Conservation (phyloP, 2,329 filamentous ascomycete genomes). For the Cordyceps militaris region DNA sequence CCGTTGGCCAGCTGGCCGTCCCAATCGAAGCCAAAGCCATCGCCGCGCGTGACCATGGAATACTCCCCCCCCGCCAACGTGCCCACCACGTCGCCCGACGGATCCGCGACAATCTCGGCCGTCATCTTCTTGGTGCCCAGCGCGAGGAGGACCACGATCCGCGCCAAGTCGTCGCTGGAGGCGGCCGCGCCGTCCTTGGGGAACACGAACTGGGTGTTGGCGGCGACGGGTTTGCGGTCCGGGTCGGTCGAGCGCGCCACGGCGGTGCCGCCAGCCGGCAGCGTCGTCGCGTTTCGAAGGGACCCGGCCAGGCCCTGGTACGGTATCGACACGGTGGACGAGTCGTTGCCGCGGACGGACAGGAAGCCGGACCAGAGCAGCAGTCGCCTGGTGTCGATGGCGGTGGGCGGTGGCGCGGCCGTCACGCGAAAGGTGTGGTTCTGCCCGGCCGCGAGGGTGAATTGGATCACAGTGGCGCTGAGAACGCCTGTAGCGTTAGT, state of each 20-base stretch:
- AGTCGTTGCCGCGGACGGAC: slow-evolving; percentile 30
- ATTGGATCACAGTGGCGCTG: slow-evolving; percentile 32
- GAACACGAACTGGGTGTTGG: slow-evolving; percentile 26
- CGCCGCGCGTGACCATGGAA: slow-evolving; percentile 18
- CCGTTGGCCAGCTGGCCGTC: slow-evolving; percentile 36
- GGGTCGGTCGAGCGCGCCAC: slow-evolving; percentile 25
- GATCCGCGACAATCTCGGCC: slow-evolving; percentile 28
- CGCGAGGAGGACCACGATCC: slow-evolving; percentile 27
- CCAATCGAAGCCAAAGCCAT: slow-evolving; percentile 24
- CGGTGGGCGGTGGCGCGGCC: slow-evolving; percentile 35
- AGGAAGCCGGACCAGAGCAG: slow-evolving; percentile 39
- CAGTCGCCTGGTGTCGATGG: slow-evolving; percentile 25
- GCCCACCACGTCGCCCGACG: slow-evolving; percentile 24
- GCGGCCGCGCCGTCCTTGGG: slow-evolving; percentile 27
- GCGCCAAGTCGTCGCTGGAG: slow-evolving; percentile 21
- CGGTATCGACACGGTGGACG: slow-evolving; percentile 25
- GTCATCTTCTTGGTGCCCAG: slow-evolving; percentile 34
- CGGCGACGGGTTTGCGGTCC: slow-evolving; percentile 14
- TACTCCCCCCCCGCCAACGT: slow-evolving; percentile 29
- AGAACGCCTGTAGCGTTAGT: slow-evolving; percentile 34
- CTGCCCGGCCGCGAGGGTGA: slow-evolving; percentile 37
- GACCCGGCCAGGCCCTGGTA: slow-evolving; percentile 28
- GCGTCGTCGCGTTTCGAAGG: slow-evolving; percentile 27
- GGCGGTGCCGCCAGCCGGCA: slow-evolving; percentile 26
- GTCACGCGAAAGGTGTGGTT: slow-evolving; percentile 40